A percentile compares a stretch with the other conserved stretches of the same genome.
phyloP scores from a whole-genome alignment of 352 stramenopile genomes.

The Pythium coloratum region DNA sequence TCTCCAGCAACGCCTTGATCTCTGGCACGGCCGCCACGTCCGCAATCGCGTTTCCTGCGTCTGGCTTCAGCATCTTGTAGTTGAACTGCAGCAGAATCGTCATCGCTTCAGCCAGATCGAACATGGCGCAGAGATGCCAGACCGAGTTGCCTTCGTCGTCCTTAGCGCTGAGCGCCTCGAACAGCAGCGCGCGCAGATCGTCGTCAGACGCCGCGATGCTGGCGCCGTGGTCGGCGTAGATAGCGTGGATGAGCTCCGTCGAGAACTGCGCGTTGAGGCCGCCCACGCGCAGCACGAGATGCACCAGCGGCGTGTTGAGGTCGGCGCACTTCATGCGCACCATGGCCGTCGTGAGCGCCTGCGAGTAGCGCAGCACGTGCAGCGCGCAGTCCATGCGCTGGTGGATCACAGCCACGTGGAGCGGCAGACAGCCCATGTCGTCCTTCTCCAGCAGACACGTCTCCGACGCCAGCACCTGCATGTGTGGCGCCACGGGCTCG shows the following conservation, averaged over 20 bases:
- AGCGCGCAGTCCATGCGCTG: constrained; percentile 40
- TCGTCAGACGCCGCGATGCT: constrained; percentile 11
- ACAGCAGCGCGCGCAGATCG: constrained; percentile 49
- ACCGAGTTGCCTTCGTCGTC: constrained; percentile 80
- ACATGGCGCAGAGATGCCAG: constrained; percentile 79
- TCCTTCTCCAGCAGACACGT: constrained; percentile 74
- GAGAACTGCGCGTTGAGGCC: constrained; percentile 57
- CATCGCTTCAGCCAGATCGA: constrained; percentile 51
- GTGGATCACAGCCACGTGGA: constrained; percentile 75
- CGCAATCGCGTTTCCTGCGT: constrained; percentile 6
- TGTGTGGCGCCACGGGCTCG: constrained; percentile 10
- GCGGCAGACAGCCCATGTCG: constrained; percentile 78
- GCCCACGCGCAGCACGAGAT: constrained; percentile 66
- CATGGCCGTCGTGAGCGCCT: constrained; percentile 66
- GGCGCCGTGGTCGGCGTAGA: constrained; percentile 26
- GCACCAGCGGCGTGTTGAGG: constrained; percentile 63
- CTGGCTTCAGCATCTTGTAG: constrained; percentile 26
- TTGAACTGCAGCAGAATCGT: constrained; percentile 52
- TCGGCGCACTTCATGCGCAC: constrained; percentile 63
- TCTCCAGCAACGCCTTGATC: constrained; percentile 47
- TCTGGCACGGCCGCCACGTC: constrained; percentile 17
- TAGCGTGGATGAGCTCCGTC: constrained; percentile 37
- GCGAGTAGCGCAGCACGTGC: constrained; percentile 64
- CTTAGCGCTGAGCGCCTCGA: constrained; percentile 47
- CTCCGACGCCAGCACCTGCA: constrained; percentile 52